Conservation (phyloP, 2,329 filamentous ascomycete genomes). For the Tolypocladium nubicola region DNA sequence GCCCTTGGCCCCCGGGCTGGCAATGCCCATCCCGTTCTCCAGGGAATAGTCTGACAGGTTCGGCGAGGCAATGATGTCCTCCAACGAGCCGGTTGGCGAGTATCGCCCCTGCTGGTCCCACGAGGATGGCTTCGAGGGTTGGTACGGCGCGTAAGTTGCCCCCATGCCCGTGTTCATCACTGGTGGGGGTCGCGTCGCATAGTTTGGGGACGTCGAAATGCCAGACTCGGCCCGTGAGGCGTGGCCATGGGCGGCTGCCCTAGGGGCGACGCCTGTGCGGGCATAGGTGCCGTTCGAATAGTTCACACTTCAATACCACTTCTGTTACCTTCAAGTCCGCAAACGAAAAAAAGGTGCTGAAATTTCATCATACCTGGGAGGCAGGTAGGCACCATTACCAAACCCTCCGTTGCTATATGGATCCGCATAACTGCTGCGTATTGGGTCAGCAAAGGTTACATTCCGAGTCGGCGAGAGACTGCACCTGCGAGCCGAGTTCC, state of each 20-base stretch:
- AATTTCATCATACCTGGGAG: constrained; percentile 25
- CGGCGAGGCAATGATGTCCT: constrained; percentile 47
- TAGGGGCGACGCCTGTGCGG: constrained; percentile 7
- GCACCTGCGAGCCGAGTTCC: constrained; percentile 44
- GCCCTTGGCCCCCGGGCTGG: constrained; percentile 28
- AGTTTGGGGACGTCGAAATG: constrained; percentile 27
- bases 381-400: constrained; percentile 24
- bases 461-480: constrained; percentile 9
- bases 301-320: constrained; percentile 27
- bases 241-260: constrained; percentile 19
- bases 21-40: constrained; percentile 35
- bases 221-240: constrained; percentile 27
- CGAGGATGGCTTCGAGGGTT: constrained; percentile 17
- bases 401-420: constrained; percentile 20
- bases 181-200: constrained; percentile 31
- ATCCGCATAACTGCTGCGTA: constrained; percentile 19
- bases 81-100: constrained; percentile 47
- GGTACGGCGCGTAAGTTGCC: constrained; percentile 25
- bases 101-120: constrained; percentile 36
- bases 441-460: constrained; percentile 5
- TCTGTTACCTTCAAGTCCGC: constrained; percentile 19
- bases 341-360: background rate
- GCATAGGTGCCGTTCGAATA: constrained; percentile 26
- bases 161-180: constrained; percentile 22
- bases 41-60: constrained; percentile 50